Conservation (phyloP, 805 yeast species). For the Maudiozyma turicensis region DNA sequence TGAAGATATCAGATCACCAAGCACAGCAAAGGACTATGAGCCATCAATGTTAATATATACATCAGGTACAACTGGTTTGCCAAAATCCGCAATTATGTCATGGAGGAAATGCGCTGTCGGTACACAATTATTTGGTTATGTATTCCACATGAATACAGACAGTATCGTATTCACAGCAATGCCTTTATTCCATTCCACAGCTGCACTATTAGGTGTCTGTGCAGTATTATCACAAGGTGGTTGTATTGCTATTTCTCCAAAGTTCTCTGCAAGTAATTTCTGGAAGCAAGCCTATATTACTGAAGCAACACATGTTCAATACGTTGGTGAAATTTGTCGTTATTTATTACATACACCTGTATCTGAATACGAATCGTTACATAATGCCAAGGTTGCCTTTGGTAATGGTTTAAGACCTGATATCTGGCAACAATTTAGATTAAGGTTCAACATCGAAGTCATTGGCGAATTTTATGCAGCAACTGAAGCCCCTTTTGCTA, state of each 20-base stretch:
- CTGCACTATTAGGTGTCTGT: conserved; percentile 75
- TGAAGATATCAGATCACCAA: conserved; percentile 47
- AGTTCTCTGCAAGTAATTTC: conserved; percentile 73
- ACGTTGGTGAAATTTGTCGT: conserved; percentile 92
- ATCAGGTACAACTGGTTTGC: conserved; percentile 91
- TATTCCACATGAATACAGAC: conserved; percentile 45
- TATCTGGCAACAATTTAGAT: conserved; percentile 75
- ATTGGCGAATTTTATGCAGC: conserved; percentile 92
- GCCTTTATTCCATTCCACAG: conserved; percentile 95
- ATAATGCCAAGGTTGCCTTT: conserved; percentile 58
- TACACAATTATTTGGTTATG: conserved; percentile 55
- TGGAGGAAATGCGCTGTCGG: conserved; percentile 82
- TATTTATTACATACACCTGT: conserved; percentile 60
- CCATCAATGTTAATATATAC: conserved; percentile 75
- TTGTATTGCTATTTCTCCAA: conserved; percentile 65
- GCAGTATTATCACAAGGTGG: conserved; percentile 63
- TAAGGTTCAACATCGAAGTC: conserved; percentile 60
- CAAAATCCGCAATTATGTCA: conserved; percentile 87
- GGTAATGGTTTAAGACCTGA: conserved; percentile 90
- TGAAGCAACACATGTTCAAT: conserved; percentile 74
- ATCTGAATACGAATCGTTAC: conserved; percentile 57
- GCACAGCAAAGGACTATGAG: conserved; percentile 43
- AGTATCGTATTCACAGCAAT: conserved; percentile 75
- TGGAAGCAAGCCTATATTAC: conserved; percentile 80
- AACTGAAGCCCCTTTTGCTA: conserved; percentile 85